Base-by-base conservation (phyloP, 441 rosid genomes). In the Macaranga tanarius region DNA sequence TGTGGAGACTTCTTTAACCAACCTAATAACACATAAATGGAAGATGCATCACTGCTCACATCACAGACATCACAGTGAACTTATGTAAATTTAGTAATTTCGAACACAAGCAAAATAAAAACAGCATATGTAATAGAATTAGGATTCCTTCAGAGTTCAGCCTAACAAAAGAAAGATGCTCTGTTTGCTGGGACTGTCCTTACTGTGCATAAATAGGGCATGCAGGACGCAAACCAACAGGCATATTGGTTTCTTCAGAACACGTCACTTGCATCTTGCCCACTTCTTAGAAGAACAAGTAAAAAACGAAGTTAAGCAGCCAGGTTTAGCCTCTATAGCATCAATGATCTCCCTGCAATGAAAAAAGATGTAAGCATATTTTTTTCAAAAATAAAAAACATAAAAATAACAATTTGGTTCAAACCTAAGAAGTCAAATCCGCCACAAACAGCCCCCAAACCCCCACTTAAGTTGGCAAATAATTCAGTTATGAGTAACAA, bases 171-270 rank as follows among this genome's bases (percentile, higher is more conserved):
- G 34, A 51, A 42, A 22, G 7, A 65, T 45, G 26, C 52, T 48
- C 63, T 16, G 70, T 71, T 60, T 9, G 22, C 50, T n/a, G 16
- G 5, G 60, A 73, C 50, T 52, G 8, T 75, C 45, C 34, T 42
- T 60, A 59, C 62, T 56, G 63, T 63, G 77, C 63, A 60, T 71
- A 73, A 23, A 73, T 26, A 67, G 59, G 66, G 59, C 71, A 83
- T 75, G 89, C 89, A 88, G 93, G 90, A 86, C 87, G 93, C 85
- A 42, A 62, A 82, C 88, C 86, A 82, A 84, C 74, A 44, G 40
- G 82, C 58, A 56, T 57, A 66, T 80, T 79, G 85, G 85, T 65
- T 73, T 76, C 81, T 57, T 55, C 68, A 67, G 74, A 57, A 64
- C 38, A 60, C 90, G 73, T 86, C 93, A 58, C 93, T 86, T 82